Percentiles rank a stretch among this genome's conserved stretches.
Evolutionary conservation across 257 asterid species (phyloP).

Genomic region (Jasminum sambac): DNA sequence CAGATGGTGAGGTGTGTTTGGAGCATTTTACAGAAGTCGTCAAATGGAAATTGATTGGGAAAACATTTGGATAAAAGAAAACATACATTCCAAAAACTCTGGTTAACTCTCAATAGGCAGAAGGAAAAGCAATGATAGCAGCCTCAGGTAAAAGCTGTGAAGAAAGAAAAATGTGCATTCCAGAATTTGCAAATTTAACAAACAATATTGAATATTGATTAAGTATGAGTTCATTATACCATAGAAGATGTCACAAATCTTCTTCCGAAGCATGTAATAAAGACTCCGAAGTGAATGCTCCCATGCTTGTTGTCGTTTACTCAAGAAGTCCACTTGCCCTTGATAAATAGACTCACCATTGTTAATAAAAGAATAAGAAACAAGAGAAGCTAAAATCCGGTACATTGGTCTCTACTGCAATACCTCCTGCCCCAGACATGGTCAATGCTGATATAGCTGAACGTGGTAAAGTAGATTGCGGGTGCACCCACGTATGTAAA

Average conservation of each 20-base stretch:
- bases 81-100: background rate
- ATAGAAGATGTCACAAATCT: constrained; percentile 68
- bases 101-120: background rate
- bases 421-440: constrained; percentile 66
- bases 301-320: constrained; percentile 79
- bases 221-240: constrained; percentile 44
- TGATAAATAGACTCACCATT: constrained; percentile 22
- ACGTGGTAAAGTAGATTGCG: constrained; percentile 78
- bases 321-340: constrained; percentile 75
- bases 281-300: constrained; percentile 88
- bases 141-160: constrained; percentile 9
- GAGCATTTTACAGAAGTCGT: background rate
- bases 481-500: constrained; percentile 84
- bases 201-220: constrained; percentile 6
- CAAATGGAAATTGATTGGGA: background rate
- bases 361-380: constrained; percentile 8
- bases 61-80: background rate
- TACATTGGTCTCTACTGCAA: constrained; percentile 17
- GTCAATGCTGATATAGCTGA: constrained; percentile 75
- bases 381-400: constrained; percentile 21
- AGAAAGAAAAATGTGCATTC: constrained; percentile 16
- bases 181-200: constrained; percentile 14
- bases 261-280: constrained; percentile 86
- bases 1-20: background rate
- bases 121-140: constrained; percentile 5